phyloP scores from a whole-genome alignment of 2,329 filamentous ascomycete species.

The Chalara sp. region DNA sequence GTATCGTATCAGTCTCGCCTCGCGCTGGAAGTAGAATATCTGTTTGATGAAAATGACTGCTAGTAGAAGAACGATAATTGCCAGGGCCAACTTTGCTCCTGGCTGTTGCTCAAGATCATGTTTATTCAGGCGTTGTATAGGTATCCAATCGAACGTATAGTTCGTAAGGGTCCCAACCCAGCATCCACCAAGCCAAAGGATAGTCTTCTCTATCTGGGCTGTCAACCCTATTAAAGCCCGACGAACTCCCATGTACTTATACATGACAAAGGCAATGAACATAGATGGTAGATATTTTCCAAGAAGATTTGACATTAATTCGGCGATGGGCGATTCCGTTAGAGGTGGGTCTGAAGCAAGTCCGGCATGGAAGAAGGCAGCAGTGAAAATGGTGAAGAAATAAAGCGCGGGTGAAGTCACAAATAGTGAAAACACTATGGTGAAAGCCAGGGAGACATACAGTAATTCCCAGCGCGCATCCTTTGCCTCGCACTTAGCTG shows the following conservation, averaged over 20 bases:
- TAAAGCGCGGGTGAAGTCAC: constrained; percentile 73
- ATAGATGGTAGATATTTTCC: constrained; percentile 81
- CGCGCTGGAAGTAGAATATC: constrained; percentile 78
- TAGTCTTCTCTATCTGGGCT: constrained; percentile 81
- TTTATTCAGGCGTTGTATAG: constrained; percentile 83
- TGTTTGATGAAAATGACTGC: constrained; percentile 65
- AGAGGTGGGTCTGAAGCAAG: constrained; percentile 82
- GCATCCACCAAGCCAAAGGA: constrained; percentile 83
- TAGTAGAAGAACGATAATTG: constrained; percentile 68
- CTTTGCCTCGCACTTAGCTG: constrained; percentile 58
- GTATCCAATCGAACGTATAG: constrained; percentile 91
- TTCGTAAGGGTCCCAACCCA: constrained; percentile 93
- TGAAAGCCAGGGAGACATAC: constrained; percentile 73
- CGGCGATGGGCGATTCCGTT: constrained; percentile 52
- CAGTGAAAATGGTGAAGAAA: constrained; percentile 76
- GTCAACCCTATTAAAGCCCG: constrained; percentile 65
- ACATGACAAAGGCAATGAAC: constrained; percentile 84
- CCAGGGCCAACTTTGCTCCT: constrained; percentile 76
- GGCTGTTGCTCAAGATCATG: constrained; percentile 87
- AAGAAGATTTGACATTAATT: constrained; percentile 69
- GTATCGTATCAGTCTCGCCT: constrained; percentile 72
- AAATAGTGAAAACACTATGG: constrained; percentile 71
- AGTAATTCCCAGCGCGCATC: constrained; percentile 84
- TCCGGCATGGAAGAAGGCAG: constrained; percentile 83
- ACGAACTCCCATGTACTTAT: constrained; percentile 71